These are phyloP conservation scores for Podospora tetraspora DNA, from an alignment of 495 filamentous ascomycete species.

Conservation along the genomic window DNA sequence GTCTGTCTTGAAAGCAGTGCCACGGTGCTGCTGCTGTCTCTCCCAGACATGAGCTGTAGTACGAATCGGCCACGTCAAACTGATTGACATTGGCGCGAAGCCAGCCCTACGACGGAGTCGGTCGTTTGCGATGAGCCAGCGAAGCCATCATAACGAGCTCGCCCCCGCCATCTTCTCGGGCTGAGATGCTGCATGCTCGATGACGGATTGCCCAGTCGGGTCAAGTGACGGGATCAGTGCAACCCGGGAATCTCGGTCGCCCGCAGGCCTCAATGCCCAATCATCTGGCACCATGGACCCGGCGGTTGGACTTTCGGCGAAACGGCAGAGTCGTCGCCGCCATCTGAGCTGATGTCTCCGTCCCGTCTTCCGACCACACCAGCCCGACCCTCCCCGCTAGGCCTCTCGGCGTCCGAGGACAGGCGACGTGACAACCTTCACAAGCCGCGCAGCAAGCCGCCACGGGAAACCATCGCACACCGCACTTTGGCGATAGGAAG, in stretches of 20 bases:
- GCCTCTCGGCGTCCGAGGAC: not conserved
- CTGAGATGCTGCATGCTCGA: not conserved
- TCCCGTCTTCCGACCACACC: not conserved
- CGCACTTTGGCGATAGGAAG: not conserved
- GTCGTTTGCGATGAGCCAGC: not conserved
- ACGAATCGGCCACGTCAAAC: not conserved
- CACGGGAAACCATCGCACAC: not conserved
- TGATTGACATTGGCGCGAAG: not conserved
- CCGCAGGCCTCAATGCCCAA: not conserved
- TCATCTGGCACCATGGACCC: not conserved
- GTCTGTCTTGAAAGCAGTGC: not conserved
- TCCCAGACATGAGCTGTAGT: not conserved
- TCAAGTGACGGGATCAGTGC: not conserved
- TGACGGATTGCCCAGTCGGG: not conserved
- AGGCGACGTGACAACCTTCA: not conserved
- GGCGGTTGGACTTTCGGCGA: not conserved
- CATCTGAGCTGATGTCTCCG: not conserved
- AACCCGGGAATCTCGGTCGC: not conserved
- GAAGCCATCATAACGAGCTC: not conserved
- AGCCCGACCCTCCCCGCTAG: not conserved
- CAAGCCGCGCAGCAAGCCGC: not conserved
- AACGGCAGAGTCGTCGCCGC: not conserved
- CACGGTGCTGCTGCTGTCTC: not conserved
- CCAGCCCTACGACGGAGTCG: not conserved
- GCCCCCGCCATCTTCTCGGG: not conserved